Evolutionary conservation across 371 early-diverging fungal species (phyloP).

Genomic region (Batkoa obscura): DNA sequence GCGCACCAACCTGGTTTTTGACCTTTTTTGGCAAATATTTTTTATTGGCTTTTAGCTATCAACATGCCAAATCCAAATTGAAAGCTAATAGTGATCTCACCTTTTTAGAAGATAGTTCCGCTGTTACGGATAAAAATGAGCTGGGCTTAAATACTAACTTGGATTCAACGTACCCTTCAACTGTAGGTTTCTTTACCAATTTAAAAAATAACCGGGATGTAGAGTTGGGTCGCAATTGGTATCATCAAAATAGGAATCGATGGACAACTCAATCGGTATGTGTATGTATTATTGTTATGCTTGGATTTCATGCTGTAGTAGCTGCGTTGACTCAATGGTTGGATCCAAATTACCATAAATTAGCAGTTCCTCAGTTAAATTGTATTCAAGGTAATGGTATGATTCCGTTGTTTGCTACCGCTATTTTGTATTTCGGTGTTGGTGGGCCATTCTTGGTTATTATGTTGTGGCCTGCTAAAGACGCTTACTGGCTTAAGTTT

Average conservation of each 20-base stretch:
- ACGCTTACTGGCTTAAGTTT: not conserved
- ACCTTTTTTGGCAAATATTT: not conserved
- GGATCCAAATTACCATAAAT: not conserved
- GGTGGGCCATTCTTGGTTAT: not conserved
- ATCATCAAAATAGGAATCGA: not conserved
- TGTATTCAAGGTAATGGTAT: not conserved
- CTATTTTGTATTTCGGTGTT: not conserved
- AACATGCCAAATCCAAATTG: not conserved
- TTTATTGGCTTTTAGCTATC: not conserved
- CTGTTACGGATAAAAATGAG: no score
- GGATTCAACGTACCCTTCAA: no score
- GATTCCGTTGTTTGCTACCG: not conserved
- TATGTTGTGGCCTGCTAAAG: not conserved
- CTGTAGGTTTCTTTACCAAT: no score
- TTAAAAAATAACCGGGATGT: not conserved
- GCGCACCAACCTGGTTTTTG: not conserved
- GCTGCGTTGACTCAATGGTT: not conserved
- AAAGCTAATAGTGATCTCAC: no score
- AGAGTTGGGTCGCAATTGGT: not conserved
- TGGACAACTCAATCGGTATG: not conserved
- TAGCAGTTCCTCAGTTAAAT: not conserved
- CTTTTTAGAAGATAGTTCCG: no score
- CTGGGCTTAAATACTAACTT: no score
- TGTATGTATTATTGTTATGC: not conserved
- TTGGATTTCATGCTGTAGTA: not conserved